Evolutionary conservation across 768 basidiomycete genomes (phyloP).

Genomic region (Postia placenta): DNA sequence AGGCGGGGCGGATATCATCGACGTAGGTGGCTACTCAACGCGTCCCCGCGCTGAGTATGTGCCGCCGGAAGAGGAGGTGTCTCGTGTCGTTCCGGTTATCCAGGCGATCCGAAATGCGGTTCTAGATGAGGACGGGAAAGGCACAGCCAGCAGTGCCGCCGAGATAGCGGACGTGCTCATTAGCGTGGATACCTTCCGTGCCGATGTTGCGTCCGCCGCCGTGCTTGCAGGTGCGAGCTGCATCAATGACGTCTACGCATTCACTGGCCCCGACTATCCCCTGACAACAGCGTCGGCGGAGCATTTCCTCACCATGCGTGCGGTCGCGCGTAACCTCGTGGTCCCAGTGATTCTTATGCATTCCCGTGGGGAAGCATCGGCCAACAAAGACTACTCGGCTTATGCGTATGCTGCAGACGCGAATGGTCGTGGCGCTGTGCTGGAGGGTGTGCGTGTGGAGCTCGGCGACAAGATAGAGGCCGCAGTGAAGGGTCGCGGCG

Average conservation of each 20-base stretch:
- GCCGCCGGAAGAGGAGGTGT: conserved; percentile 59
- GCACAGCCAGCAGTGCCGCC: background rate
- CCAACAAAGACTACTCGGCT: conserved; percentile 57
- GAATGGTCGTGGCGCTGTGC: conserved; percentile 34
- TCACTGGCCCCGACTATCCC: conserved; percentile 54
- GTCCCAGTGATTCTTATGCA: conserved; percentile 94
- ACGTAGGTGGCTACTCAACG: conserved; percentile 93
- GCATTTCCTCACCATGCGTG: conserved; percentile 55
- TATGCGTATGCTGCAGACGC: conserved; percentile 39
- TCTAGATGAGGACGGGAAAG: conserved; percentile 1
- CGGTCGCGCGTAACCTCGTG: conserved; percentile 51
- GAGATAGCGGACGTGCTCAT: conserved; percentile 39
- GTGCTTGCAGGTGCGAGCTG: conserved; percentile 82
- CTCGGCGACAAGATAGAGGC: conserved; percentile 60
- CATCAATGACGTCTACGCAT: conserved; percentile 89
- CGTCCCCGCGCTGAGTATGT: conserved; percentile 74
- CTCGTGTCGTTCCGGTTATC: conserved; percentile 70
- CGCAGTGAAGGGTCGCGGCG: conserved; percentile 61
- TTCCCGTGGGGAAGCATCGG: conserved; percentile 76
- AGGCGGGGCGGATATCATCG: conserved; percentile 71
- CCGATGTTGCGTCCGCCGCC: conserved; percentile 68
- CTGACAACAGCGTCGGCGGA: conserved; percentile 27
- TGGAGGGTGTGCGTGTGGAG: conserved; percentile 67
- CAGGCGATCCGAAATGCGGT: conserved; percentile 39
- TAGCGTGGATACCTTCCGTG: conserved; percentile 88